These are phyloP conservation scores for Aspergillus sergii DNA, from an alignment of 2,329 filamentous ascomycete genomes.

Conservation along the genomic window DNA sequence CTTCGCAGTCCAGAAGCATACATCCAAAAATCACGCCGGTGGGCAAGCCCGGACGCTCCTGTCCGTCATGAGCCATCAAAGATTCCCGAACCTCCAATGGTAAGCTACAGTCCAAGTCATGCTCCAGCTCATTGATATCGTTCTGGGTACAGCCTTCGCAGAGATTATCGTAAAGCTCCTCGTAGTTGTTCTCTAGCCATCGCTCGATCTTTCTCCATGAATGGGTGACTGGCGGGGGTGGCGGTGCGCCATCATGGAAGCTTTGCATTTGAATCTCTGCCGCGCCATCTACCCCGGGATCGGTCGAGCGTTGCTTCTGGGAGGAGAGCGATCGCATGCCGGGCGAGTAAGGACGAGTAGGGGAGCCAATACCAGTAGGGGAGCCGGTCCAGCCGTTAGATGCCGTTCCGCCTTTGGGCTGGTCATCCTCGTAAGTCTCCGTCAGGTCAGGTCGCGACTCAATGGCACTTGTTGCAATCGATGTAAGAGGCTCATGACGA, in stretches of 20 bases:
- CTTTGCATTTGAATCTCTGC: conserved; percentile 96
- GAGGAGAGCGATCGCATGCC: conserved; percentile 81
- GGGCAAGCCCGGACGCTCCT: conserved; percentile 87
- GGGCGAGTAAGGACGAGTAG: conserved; percentile 79
- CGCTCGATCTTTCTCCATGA: conserved; percentile 93
- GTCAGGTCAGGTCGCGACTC: conserved; percentile 86
- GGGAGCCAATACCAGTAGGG: conserved; percentile 57
- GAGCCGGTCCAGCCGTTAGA: conserved; percentile 64
- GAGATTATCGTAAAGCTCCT: conserved; percentile 89
- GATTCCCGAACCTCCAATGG: conserved; percentile 94
- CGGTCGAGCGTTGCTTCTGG: conserved; percentile 60
- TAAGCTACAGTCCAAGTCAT: conserved; percentile 90
- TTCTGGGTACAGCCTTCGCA: conserved; percentile 91
- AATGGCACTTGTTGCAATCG: conserved; percentile 79
- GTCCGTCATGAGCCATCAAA: conserved; percentile 88
- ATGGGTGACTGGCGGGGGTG: conserved; percentile 81
- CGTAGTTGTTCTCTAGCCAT: conserved; percentile 94
- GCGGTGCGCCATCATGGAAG: conserved; percentile 88
- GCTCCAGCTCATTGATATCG: conserved; percentile 94
- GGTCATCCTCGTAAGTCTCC: conserved; percentile 76
- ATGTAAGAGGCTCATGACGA: conserved; percentile 79
- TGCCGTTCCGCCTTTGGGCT: conserved; percentile 57
- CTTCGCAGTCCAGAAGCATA: conserved; percentile 97
- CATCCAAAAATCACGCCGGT: conserved; percentile 91
- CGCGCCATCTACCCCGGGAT: conserved; percentile 67